Percentiles rank a stretch among this genome's conserved stretches.
Evolutionary conservation across 208 protist species (phyloP).

Genomic region (Phytomonas sp.): DNA sequence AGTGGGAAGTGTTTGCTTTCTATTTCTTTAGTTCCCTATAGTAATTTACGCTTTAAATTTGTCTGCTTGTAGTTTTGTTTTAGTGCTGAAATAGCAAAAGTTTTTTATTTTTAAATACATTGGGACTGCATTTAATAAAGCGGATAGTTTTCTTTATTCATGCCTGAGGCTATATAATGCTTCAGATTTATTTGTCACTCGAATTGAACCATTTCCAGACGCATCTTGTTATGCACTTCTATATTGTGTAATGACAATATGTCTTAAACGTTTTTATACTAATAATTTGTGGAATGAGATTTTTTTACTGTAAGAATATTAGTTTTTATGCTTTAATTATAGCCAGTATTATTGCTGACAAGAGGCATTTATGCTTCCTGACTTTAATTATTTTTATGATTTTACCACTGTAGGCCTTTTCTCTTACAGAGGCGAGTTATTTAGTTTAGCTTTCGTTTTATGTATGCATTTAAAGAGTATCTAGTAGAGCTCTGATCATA

Average conservation of each 20-base stretch:
- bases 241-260: too few relatives aligned
- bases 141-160: not conserved
- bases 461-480: not conserved
- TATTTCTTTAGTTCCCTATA: not conserved
- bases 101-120: not conserved
- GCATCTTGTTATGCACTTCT: too few relatives aligned
- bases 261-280: too few relatives aligned
- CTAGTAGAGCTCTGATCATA: not conserved
- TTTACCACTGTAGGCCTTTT: not conserved
- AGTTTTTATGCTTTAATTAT: not conserved
- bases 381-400: not conserved
- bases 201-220: too few relatives aligned
- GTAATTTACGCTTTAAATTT: not conserved
- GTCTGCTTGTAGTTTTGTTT: not conserved
- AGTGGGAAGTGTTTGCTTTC: not conserved
- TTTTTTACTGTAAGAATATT: constrained; percentile 2
- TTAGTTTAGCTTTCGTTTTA: not conserved
- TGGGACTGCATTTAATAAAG: not conserved
- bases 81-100: not conserved
- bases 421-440: not conserved
- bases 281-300: too few relatives aligned
- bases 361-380: not conserved
- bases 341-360: constrained; percentile 2
- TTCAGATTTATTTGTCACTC: not conserved
- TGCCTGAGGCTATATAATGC: not conserved